phyloP scores from a whole-genome alignment of 2,329 filamentous ascomycete species.

The Scytalidium sp. region DNA sequence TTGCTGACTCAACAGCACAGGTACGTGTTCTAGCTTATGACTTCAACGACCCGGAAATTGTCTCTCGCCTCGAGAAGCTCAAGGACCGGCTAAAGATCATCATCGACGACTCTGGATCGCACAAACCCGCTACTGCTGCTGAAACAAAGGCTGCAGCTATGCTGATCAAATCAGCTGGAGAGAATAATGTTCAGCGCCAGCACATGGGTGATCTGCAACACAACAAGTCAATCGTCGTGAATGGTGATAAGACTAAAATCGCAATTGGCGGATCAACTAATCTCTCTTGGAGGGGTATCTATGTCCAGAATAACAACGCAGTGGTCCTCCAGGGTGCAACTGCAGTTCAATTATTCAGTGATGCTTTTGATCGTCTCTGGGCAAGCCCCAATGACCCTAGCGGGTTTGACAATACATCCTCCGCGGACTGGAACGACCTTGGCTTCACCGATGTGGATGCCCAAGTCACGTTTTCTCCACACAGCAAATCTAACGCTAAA shows the following conservation, averaged over 20 bases:
- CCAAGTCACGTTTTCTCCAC: constrained; percentile 19
- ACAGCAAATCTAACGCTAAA: constrained; percentile 14
- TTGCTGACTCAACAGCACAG: constrained; percentile 16
- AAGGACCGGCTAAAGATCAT: constrained; percentile 17
- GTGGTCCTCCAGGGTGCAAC: constrained; percentile 12
- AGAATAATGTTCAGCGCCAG: constrained; percentile 16
- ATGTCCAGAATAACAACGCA: constrained; percentile 19
- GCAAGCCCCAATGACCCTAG: constrained; percentile 13
- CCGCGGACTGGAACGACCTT: constrained; percentile 14
- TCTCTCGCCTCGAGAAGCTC: constrained; percentile 15
- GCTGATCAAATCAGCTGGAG: constrained; percentile 13
- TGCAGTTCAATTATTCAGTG: constrained; percentile 12
- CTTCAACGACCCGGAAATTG: constrained; percentile 19
- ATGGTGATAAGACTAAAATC: constrained; percentile 16
- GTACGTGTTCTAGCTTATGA: constrained; percentile 18
- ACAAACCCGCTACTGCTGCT: constrained; percentile 7
- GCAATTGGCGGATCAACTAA: constrained; percentile 19
- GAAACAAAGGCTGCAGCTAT: constrained; percentile 15
- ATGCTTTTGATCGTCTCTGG: constrained; percentile 16
- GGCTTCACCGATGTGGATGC: constrained; percentile 14
- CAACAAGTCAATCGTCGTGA: constrained; percentile 15
- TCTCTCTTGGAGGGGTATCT: constrained; percentile 17
- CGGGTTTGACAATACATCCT: constrained; percentile 15
- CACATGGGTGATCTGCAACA: constrained; percentile 19
- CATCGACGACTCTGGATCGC: constrained; percentile 17